A percentile compares a stretch with the other conserved stretches of the same genome.
These are phyloP conservation scores for Trichocladium antarcticum DNA, from an alignment of 495 filamentous ascomycete genomes.

Conservation along the genomic window DNA sequence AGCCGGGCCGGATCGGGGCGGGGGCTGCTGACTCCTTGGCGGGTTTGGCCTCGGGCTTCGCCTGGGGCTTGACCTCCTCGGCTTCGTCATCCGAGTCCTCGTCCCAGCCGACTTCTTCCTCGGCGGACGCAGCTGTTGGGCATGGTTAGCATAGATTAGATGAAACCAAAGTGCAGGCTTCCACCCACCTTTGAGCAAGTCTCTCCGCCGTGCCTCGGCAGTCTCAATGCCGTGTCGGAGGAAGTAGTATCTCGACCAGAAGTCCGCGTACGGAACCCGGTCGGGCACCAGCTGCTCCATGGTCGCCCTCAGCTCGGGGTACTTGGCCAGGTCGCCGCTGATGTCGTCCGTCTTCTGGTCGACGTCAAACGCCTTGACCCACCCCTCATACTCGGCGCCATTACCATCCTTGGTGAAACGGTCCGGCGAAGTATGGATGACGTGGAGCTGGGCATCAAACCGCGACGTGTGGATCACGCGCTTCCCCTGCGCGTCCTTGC, in stretches of 20 bases:
- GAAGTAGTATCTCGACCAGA: slow-evolving; percentile 97
- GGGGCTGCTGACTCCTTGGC: slow-evolving; percentile 15
- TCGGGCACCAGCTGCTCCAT: slow-evolving; percentile 97
- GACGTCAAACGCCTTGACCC: slow-evolving; percentile 65
- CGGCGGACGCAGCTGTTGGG: slow-evolving; percentile 46
- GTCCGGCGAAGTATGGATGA: slow-evolving; percentile 76
- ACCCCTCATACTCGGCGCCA: slow-evolving; percentile 61
- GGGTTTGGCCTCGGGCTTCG: slow-evolving; percentile 11
- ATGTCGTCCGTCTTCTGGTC: slow-evolving; percentile 82
- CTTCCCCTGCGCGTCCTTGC: slow-evolving; percentile 80
- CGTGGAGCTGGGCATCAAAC: slow-evolving; percentile 91
- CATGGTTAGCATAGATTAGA: slow-evolving; percentile 18
- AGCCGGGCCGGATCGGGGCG: slow-evolving; percentile 28
- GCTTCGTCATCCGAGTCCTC: slow-evolving; percentile 40
- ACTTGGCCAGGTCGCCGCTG: slow-evolving; percentile 69
- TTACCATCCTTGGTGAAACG: slow-evolving; percentile 76
- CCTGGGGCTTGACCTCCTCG: background rate
- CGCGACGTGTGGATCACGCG: slow-evolving; percentile 85
- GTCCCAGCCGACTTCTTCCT: slow-evolving; percentile 79
- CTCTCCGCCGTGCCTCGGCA: slow-evolving; percentile 82
- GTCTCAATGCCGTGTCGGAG: slow-evolving; percentile 85
- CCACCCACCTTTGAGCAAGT: slow-evolving; percentile 76
- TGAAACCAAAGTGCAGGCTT: background rate
- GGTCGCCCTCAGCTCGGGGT: slow-evolving; percentile 72
- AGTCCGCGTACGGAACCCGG: slow-evolving; percentile 72